A percentile compares a stretch with the other conserved stretches of the same genome.
phyloP scores from a whole-genome alignment of 2,329 filamentous ascomycete genomes.

The Diaporthe ampelina region DNA sequence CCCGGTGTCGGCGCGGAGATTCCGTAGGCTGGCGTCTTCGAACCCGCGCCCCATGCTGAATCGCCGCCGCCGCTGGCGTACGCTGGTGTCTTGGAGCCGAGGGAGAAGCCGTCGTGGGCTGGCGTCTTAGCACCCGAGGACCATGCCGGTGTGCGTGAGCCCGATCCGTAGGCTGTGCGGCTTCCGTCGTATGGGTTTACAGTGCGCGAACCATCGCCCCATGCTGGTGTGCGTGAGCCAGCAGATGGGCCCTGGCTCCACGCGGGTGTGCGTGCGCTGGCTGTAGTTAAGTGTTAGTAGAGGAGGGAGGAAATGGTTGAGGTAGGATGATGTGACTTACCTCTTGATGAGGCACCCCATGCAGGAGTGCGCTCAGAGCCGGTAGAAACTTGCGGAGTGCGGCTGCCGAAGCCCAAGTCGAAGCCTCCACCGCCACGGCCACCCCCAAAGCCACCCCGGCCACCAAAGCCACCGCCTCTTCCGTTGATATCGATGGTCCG shows the following conservation, averaged over 20 bases:
- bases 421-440: slow-evolving; percentile 60
- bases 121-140: slow-evolving; percentile 82
- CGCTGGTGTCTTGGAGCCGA: slow-evolving; percentile 77
- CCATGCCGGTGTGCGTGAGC: slow-evolving; percentile 82
- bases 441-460: slow-evolving; percentile 58
- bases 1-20: slow-evolving; percentile 71
- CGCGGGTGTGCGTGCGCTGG: slow-evolving; percentile 72
- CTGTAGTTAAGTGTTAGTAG: slow-evolving; percentile 54
- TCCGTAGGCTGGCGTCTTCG: slow-evolving; percentile 83
- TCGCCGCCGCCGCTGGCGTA: slow-evolving; percentile 67
- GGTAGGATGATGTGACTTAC: slow-evolving; percentile 62
- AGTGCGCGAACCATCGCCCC: slow-evolving; percentile 77
- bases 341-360: slow-evolving; percentile 73
- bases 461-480: slow-evolving; percentile 56
- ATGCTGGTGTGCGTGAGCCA: slow-evolving; percentile 77
- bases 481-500: slow-evolving; percentile 80
- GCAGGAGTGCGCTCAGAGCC: slow-evolving; percentile 80
- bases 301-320: background rate
- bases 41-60: slow-evolving; percentile 73
- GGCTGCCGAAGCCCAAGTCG: slow-evolving; percentile 72
- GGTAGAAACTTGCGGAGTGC: slow-evolving; percentile 74
- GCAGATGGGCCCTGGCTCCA: slow-evolving; percentile 68
- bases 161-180: slow-evolving; percentile 83
- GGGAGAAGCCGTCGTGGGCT: slow-evolving; percentile 73
- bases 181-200: slow-evolving; percentile 80